Conservation (phyloP, 306 rosid species). For the Vigna trinervia region DNA sequence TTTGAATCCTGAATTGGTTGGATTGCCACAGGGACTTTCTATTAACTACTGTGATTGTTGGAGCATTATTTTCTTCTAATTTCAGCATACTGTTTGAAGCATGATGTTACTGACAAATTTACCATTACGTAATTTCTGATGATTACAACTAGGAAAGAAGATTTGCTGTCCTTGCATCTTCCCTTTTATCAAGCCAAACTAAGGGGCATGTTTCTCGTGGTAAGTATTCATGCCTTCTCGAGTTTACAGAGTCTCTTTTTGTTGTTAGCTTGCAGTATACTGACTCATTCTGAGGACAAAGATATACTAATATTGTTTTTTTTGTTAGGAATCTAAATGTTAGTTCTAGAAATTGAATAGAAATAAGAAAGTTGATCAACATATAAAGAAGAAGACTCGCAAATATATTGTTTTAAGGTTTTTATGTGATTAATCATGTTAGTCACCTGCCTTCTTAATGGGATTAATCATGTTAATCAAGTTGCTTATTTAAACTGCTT, state of each 20-base stretch:
- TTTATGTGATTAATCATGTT: neutral
- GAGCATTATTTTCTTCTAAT: neutral
- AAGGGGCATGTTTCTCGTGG: constrained; percentile 87
- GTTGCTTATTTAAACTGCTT: constrained; percentile 37
- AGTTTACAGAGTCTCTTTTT: neutral
- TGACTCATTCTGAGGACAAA: constrained; percentile 18
- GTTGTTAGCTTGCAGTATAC: constrained; percentile 4
- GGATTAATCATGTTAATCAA: neutral
- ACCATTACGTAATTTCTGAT: constrained; percentile 33
- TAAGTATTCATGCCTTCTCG: constrained; percentile 47
- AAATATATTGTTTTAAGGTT: too few relatives aligned
- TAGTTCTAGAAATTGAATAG: too few relatives aligned
- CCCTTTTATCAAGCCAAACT: constrained; percentile 93
- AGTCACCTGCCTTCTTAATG: constrained; percentile 16
- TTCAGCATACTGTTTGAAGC: constrained; percentile 27
- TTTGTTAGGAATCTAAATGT: too few relatives aligned
- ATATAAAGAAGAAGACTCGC: too few relatives aligned
- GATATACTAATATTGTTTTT: too few relatives aligned
- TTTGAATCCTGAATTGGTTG: constrained; percentile 1
- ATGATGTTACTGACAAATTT: constrained; percentile 15
- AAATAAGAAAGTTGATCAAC: too few relatives aligned
- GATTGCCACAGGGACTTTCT: constrained; percentile 9
- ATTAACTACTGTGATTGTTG: neutral
- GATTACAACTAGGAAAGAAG: constrained; percentile 73
- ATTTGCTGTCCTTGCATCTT: constrained; percentile 86